A percentile compares a stretch with the other conserved stretches of the same genome.
phyloP scores from a whole-genome alignment of 208 protist genomes.

The Sergeia podlipaevii region DNA sequence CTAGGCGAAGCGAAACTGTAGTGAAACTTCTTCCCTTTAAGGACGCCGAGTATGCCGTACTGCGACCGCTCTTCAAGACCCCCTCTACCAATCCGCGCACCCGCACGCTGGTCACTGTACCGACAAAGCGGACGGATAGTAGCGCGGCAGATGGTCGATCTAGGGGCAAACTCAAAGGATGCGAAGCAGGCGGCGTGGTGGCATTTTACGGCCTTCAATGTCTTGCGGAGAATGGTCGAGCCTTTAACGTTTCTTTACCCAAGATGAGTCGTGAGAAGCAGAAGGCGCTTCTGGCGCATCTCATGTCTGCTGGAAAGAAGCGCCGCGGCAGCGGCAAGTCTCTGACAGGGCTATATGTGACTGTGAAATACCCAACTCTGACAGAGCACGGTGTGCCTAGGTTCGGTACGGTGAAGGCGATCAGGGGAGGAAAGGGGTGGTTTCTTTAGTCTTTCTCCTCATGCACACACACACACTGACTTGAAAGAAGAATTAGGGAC shows the following conservation, averaged over 20 bases:
- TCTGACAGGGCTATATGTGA: conserved; percentile 80
- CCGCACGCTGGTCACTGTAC: conserved; percentile 48
- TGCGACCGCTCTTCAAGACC: conserved; percentile 73
- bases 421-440: conserved; percentile 85
- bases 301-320: conserved; percentile 28
- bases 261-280: conserved; percentile 57
- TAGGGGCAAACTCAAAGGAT: not conserved
- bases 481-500: not conserved
- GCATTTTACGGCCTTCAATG: conserved; percentile 85
- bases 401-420: conserved; percentile 82
- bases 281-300: conserved; percentile 55
- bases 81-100: conserved; percentile 65
- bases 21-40: conserved; percentile 76
- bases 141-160: not conserved
- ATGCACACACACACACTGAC: not conserved
- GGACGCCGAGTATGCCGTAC: conserved; percentile 73
- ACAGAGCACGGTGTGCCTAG: conserved; percentile 84
- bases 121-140: conserved; percentile 4
- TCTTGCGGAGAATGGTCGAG: conserved; percentile 65
- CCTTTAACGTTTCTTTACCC: conserved; percentile 78
- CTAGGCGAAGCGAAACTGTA: conserved; percentile 45
- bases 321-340: conserved; percentile 19
- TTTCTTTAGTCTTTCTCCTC: too few species aligned
- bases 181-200: conserved; percentile 11
- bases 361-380: conserved; percentile 75